These are phyloP conservation scores for Mucuna pruriens DNA, from an alignment of 306 rosid species.

Conservation along the genomic window DNA sequence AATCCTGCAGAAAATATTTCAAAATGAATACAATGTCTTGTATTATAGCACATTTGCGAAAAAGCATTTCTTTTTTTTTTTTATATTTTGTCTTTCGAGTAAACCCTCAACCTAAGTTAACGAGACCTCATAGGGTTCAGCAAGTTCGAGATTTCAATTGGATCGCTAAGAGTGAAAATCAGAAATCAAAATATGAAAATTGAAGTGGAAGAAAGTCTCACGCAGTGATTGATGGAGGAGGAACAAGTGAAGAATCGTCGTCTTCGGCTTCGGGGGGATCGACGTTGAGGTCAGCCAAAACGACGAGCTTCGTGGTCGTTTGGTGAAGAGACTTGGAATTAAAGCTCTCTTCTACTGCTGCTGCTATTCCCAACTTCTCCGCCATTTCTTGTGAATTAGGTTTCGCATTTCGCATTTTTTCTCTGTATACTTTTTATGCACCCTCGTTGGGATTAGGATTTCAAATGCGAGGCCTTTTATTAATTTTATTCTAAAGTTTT, in stretches of 20 bases:
- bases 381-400: slow-evolving; percentile 49
- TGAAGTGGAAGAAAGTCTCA: neutral
- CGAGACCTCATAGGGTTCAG: neutral
- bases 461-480: neutral
- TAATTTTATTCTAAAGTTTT: too few species aligned
- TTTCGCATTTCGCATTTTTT: neutral
- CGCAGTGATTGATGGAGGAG: slow-evolving; percentile 57
- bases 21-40: neutral
- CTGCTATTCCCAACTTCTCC: slow-evolving; percentile 38
- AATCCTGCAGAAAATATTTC: neutral
- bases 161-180: neutral
- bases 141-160: slow-evolving; percentile 11
- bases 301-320: slow-evolving; percentile 57
- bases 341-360: slow-evolving; percentile 31
- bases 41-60: slow-evolving; percentile 2
- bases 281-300: slow-evolving; percentile 84
- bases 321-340: slow-evolving; percentile 37
- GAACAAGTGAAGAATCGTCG: slow-evolving; percentile 50
- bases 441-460: neutral
- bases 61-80: neutral
- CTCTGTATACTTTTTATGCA: neutral
- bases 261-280: slow-evolving; percentile 77
- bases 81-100: neutral
- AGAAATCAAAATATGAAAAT: neutral
- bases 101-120: neutral